Percentiles rank a stretch among this genome's conserved stretches.
Conservation (phyloP, 352 stramenopile genomes). For the Blastocystis sp. region DNA sequence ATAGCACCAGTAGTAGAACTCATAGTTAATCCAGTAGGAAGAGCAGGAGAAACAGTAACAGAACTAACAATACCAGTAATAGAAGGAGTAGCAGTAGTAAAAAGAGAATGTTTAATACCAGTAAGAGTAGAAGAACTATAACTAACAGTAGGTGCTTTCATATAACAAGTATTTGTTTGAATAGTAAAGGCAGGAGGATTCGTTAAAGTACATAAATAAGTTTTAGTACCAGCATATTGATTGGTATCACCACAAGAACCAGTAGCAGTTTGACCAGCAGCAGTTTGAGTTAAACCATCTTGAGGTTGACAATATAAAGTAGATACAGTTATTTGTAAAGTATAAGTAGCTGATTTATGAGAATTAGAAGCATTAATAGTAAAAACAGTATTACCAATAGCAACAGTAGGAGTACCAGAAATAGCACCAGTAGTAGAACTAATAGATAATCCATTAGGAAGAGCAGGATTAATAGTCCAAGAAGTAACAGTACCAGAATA, state of each 20-base stretch:
- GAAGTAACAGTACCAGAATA: conserved; percentile 13
- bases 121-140: conserved; percentile 3
- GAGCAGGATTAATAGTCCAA: conserved; percentile 5
- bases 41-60: conserved; percentile 1
- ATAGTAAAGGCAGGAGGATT: conserved; percentile 15
- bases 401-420: conserved; percentile 13
- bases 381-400: conserved; percentile 7
- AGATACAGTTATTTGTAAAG: conserved; percentile 18
- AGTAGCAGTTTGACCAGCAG: conserved; percentile 19
- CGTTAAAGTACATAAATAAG: conserved; percentile 9
- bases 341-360: conserved; percentile 7
- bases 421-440: background rate
- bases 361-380: conserved; percentile 20
- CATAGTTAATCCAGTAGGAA: conserved; percentile 19
- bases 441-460: background rate
- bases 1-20: conserved; percentile 10
- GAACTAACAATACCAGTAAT: conserved; percentile 3
- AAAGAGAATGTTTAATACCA: conserved; percentile 2
- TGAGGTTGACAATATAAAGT: background rate
- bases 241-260: background rate
- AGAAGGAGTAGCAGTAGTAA: conserved; percentile 14
- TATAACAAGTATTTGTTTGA: conserved; percentile 6
- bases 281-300: conserved; percentile 16
- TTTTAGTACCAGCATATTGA: conserved; percentile 25
- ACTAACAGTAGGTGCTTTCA: conserved; percentile 17